phyloP scores from a whole-genome alignment of 225 moss, liverwort and hornwort genomes.

The Polytrichum formosum region DNA sequence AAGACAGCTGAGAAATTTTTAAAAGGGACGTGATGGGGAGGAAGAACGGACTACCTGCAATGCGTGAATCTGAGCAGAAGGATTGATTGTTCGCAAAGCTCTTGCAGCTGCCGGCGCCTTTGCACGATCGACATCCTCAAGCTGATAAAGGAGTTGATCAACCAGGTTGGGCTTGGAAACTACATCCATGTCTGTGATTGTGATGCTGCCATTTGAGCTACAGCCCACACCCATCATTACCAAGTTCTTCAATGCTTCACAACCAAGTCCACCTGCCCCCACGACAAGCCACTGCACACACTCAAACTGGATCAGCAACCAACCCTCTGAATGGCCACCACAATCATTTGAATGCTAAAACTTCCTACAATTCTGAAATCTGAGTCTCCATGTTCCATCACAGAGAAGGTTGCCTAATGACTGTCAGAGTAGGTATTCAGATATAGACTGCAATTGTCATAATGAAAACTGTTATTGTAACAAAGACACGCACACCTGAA shows the following conservation, averaged over 20 bases:
- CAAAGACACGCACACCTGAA: constrained; percentile 42
- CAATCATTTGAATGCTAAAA: too few species aligned
- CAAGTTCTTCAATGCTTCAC: constrained; percentile 81
- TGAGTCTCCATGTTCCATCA: too few species aligned
- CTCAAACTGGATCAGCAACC: not conserved
- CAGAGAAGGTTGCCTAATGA: too few species aligned
- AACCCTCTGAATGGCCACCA: too few species aligned
- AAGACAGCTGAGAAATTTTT: too few species aligned
- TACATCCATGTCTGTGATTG: constrained; percentile 89
- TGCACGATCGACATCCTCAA: constrained; percentile 75
- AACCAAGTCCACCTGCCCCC: constrained; percentile 94
- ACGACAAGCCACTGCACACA: constrained; percentile 89
- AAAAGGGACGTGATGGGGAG: too few species aligned
- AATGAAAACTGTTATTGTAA: too few species aligned
- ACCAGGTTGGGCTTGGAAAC: constrained; percentile 87
- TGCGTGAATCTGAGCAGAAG: constrained; percentile 86
- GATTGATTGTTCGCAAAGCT: constrained; percentile 86
- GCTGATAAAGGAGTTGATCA: constrained; percentile 86
- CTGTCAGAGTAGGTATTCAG: not conserved
- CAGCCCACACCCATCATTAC: constrained; percentile 99
- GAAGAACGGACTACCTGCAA: constrained; percentile 36
- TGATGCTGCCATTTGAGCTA: constrained; percentile 79
- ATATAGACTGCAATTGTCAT: not conserved
- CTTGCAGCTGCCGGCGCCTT: constrained; percentile 94
- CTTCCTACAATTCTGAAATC: too few species aligned